These are phyloP conservation scores for Chlamydomonas eustigma DNA, from an alignment of 139 green algal genomes.

Conservation along the genomic window DNA sequence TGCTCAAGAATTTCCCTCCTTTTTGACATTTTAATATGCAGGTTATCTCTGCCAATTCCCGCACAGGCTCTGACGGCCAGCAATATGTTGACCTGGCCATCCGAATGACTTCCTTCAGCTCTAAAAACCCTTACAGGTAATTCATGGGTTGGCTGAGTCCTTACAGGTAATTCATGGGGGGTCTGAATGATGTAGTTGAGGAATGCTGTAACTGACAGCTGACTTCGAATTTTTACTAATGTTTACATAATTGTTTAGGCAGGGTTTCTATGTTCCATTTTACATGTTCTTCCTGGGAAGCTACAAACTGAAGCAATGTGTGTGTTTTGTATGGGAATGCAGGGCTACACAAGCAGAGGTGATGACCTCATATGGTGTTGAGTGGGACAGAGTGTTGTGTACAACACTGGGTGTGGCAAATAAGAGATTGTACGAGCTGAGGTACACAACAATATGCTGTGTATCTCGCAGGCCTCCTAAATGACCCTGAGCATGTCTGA, in stretches of 20 bases:
- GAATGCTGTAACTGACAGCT: too few relatives aligned
- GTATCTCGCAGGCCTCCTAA: background rate
- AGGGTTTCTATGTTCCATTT: too few relatives aligned
- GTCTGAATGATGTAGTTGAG: too few relatives aligned
- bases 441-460: slow-evolving; percentile 15
- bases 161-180: background rate
- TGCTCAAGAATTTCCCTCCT: too few relatives aligned
- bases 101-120: slow-evolving; percentile 69
- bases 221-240: too few relatives aligned
- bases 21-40: too few relatives aligned
- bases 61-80: slow-evolving; percentile 27
- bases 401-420: slow-evolving; percentile 80
- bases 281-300: too few relatives aligned
- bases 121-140: slow-evolving; percentile 11
- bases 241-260: too few relatives aligned
- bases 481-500: background rate
- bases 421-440: slow-evolving; percentile 74
- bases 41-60: slow-evolving; percentile 22
- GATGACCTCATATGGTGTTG: slow-evolving; percentile 47
- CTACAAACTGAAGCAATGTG: too few relatives aligned
- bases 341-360: slow-evolving; percentile 33
- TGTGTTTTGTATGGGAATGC: too few relatives aligned
- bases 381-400: slow-evolving; percentile 78
- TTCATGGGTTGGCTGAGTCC: background rate
- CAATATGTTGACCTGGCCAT: slow-evolving; percentile 49